A percentile compares a stretch with the other conserved stretches of the same genome.
phyloP scores from a whole-genome alignment of 2,329 filamentous ascomycete genomes.

The Colletotrichum costaricense region DNA sequence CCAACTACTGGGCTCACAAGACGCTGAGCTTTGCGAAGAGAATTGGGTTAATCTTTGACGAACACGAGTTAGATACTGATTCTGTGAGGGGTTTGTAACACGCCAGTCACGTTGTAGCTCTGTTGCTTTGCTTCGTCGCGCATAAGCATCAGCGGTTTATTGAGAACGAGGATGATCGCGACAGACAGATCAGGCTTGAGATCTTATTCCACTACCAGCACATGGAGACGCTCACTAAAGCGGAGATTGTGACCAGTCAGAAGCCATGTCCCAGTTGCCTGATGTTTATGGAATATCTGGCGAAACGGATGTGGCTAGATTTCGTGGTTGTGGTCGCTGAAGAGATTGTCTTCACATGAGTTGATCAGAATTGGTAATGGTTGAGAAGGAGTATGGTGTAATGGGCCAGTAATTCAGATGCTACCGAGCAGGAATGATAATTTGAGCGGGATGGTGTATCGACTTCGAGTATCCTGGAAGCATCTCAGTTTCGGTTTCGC shows the following conservation, averaged over 20 bases:
- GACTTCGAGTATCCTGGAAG: no score
- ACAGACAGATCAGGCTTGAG: not conserved
- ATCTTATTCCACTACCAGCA: not conserved
- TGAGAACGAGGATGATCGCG: not conserved
- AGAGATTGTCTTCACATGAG: not conserved
- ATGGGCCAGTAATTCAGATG: no score
- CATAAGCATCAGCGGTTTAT: not conserved
- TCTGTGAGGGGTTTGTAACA: not conserved
- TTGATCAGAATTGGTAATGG: not conserved
- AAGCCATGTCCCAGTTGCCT: not conserved
- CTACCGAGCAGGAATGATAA: no score
- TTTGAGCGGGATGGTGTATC: no score
- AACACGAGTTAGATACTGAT: not conserved
- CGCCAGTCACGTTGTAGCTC: not conserved
- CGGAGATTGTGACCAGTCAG: not conserved
- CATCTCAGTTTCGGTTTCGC: not conserved
- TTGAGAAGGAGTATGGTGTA: no score
- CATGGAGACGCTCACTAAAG: not conserved
- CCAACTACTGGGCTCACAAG: not conserved
- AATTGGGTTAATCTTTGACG: not conserved
- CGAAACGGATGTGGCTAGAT: not conserved
- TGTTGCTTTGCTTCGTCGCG: not conserved
- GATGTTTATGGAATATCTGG: not conserved
- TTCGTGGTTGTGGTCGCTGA: not conserved
- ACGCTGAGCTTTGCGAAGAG: not conserved